phyloP scores from a whole-genome alignment of 768 basidiomycete genomes.

The Baorangia bicolor region DNA sequence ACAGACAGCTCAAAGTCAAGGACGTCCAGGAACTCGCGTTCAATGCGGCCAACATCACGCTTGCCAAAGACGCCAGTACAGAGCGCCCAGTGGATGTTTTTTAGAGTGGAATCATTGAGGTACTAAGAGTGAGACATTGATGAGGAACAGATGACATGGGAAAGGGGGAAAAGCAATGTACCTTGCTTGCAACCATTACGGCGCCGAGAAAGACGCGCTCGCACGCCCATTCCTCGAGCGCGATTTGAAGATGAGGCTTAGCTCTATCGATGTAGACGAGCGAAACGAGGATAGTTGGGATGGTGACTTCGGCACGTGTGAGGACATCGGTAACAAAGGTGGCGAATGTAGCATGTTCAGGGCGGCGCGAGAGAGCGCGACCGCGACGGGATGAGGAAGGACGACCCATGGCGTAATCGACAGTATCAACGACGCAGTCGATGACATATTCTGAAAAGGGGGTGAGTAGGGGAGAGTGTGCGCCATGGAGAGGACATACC shows the following conservation, averaged over 20 bases:
- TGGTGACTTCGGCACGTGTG: slow-evolving; percentile 69
- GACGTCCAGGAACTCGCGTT: slow-evolving; percentile 79
- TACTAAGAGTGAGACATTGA: slow-evolving; percentile 45
- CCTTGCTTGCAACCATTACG: slow-evolving; percentile 86
- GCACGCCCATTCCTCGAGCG: slow-evolving; percentile 80
- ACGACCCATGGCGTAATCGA: slow-evolving; percentile 74
- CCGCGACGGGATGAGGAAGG: slow-evolving; percentile 55
- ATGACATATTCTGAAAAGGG: slow-evolving; percentile 60
- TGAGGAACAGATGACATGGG: slow-evolving; percentile 9
- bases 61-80: slow-evolving; percentile 82
- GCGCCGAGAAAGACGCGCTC: slow-evolving; percentile 91
- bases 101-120: slow-evolving; percentile 84
- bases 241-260: slow-evolving; percentile 76
- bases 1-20: slow-evolving; percentile 73
- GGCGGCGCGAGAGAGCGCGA: slow-evolving; percentile 44
- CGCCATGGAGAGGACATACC: slow-evolving; percentile 44
- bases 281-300: slow-evolving; percentile 64
- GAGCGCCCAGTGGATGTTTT: slow-evolving; percentile 90
- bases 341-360: slow-evolving; percentile 57
- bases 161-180: slow-evolving; percentile 35
- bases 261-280: slow-evolving; percentile 79
- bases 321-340: slow-evolving; percentile 69
- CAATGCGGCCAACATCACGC: slow-evolving; percentile 76
- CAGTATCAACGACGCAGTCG: slow-evolving; percentile 67
- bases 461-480: not conserved